These are phyloP conservation scores for Domatiomyces catenatus DNA, from an alignment of 2,329 filamentous ascomycete genomes.

Conservation along the genomic window DNA sequence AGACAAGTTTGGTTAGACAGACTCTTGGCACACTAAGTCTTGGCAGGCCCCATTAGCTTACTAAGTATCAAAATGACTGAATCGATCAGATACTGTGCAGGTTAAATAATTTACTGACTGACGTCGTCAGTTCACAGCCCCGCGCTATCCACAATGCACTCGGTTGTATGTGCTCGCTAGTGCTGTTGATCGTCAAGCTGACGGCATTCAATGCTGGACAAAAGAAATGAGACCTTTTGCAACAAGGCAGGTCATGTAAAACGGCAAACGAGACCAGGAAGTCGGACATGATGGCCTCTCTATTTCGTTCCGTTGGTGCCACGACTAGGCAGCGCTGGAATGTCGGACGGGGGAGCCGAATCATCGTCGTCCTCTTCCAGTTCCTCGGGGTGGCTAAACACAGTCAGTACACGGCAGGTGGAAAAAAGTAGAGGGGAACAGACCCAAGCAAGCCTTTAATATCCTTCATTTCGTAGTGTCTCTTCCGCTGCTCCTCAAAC, in stretches of 20 bases:
- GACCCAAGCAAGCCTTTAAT: constrained; percentile 76
- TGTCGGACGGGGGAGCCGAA: constrained; percentile 21
- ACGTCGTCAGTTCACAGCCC: too few species aligned
- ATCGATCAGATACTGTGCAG: too few species aligned
- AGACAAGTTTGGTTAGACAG: too few species aligned
- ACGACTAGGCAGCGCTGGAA: constrained; percentile 28
- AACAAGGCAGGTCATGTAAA: constrained; percentile 4
- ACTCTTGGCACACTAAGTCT: too few species aligned
- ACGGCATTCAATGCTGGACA: background rate
- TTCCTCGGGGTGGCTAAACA: constrained; percentile 44
- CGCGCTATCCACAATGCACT: too few species aligned
- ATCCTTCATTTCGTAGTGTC: constrained; percentile 97
- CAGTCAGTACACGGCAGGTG: background rate
- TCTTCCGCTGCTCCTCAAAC: constrained; percentile 85
- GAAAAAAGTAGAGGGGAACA: constrained; percentile 17
- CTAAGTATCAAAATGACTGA: too few species aligned
- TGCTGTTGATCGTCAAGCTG: background rate
- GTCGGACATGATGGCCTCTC: background rate
- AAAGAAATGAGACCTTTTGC: constrained; percentile 11
- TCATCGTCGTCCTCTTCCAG: constrained; percentile 47
- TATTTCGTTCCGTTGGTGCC: constrained; percentile 19
- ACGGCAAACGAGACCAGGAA: background rate
- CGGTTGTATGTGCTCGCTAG: background rate
- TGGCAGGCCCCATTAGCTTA: too few species aligned
- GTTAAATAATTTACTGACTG: too few species aligned